Conservation (phyloP, 164 flowering plant genomes). For the Stephania yunnanensis region DNA sequence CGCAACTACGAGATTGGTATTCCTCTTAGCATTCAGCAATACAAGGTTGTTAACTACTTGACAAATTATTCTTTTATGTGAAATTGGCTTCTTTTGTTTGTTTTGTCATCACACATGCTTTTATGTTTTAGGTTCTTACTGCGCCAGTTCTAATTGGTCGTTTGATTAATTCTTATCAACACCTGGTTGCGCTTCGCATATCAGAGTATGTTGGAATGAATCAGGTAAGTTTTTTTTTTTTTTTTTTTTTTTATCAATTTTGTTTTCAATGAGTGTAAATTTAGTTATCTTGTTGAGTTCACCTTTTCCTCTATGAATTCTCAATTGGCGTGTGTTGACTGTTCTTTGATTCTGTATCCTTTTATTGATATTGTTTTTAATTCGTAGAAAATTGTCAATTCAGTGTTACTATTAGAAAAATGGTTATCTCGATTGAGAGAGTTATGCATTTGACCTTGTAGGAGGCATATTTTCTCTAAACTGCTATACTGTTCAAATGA, state of each 20-base stretch:
- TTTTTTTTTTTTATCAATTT: background rate
- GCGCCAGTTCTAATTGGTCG: conserved; percentile 86
- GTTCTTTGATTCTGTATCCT: background rate
- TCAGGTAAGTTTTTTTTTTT: conserved; percentile 43
- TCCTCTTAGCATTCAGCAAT: conserved; percentile 91
- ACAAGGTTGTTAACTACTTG: conserved; percentile 54
- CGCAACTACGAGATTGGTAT: conserved; percentile 79
- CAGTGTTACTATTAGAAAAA: no score
- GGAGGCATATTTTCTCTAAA: no score
- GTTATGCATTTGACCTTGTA: no score
- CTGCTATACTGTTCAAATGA: no score
- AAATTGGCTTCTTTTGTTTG: conserved; percentile 8
- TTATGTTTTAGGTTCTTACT: conserved; percentile 58
- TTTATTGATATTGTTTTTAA: background rate
- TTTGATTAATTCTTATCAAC: conserved; percentile 79
- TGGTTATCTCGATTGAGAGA: no score
- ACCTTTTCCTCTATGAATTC: background rate
- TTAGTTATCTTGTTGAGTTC: background rate
- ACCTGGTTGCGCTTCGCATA: conserved; percentile 78
- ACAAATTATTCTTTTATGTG: conserved; percentile 3
- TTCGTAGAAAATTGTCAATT: background rate
- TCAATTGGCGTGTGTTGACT: background rate
- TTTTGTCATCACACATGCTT: conserved; percentile 11
- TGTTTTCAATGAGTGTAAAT: no score
- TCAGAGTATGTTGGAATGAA: conserved; percentile 85